A percentile compares a stretch with the other conserved stretches of the same genome.
These are phyloP conservation scores for Plasmodium malariae DNA, from an alignment of 169 alveolate species.

Conservation along the genomic window DNA sequence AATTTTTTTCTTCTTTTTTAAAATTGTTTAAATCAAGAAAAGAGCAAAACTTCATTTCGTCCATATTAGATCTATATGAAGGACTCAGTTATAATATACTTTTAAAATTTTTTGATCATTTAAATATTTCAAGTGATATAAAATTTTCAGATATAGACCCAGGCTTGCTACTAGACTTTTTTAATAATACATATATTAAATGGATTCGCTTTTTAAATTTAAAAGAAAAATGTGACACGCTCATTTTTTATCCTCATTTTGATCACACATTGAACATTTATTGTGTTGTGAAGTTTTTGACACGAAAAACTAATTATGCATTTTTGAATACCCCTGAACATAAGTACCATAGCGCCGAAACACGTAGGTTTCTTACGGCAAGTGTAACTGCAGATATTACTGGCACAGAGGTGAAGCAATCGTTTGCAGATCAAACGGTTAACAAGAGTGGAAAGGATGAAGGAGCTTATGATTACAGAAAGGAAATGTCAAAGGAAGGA, in stretches of 20 bases:
- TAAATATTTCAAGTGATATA: conserved; percentile 33
- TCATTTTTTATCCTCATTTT: conserved; percentile 46
- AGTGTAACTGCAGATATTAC: too few species aligned
- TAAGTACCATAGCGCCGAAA: too few species aligned
- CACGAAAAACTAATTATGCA: too few species aligned
- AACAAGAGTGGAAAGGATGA: too few species aligned
- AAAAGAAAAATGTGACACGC: conserved; percentile 31
- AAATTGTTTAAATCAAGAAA: conserved; percentile 55
- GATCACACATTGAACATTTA: conserved; percentile 37
- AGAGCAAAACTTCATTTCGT: conserved; percentile 55
- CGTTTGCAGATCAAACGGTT: too few species aligned
- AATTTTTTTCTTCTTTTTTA: conserved; percentile 60
- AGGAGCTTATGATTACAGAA: too few species aligned
- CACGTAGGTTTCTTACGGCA: too few species aligned
- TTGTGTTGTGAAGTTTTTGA: conserved; percentile 29
- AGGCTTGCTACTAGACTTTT: conserved; percentile 38
- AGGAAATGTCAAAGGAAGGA: too few species aligned
- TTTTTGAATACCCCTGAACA: too few species aligned
- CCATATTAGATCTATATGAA: conserved; percentile 55
- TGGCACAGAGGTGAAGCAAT: too few species aligned
- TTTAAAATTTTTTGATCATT: conserved; percentile 34
- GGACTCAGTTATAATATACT: conserved; percentile 55
- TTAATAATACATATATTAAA: conserved; percentile 64
- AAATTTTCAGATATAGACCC: conserved; percentile 52
- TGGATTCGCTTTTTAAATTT: conserved; percentile 65